Percentiles rank a stretch among this genome's conserved stretches.
phyloP scores from a whole-genome alignment of 176 grass and related monocot species.

The Poa pratensis region DNA sequence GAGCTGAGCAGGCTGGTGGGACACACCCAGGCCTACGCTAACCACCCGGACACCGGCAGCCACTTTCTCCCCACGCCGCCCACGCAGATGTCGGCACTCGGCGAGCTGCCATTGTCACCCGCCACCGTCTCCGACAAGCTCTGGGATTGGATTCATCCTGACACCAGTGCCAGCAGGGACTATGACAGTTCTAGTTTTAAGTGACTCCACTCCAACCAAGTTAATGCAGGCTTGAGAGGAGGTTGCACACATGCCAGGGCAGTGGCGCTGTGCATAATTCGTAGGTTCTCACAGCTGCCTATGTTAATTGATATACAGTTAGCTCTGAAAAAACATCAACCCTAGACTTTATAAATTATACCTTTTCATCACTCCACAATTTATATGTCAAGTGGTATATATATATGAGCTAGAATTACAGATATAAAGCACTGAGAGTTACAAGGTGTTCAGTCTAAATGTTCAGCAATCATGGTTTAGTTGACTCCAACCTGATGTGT shows the following conservation, averaged over 20 bases:
- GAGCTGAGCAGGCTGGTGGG: constrained; percentile 75
- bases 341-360: constrained; percentile 43
- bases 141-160: constrained; percentile 84
- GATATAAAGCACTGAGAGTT: constrained; percentile 40
- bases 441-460: constrained; percentile 13
- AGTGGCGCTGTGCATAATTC: not conserved
- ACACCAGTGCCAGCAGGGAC: constrained; percentile 52
- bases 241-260: constrained; percentile 13
- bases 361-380: constrained; percentile 10
- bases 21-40: constrained; percentile 57
- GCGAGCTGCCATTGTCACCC: constrained; percentile 40
- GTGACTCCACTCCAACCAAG: constrained; percentile 46
- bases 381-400: constrained; percentile 29
- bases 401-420: constrained; percentile 34
- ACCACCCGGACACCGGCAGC: constrained; percentile 35
- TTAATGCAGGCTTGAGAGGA: constrained; percentile 24
- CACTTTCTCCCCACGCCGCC: constrained; percentile 44
- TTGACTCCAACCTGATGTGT: not conserved
- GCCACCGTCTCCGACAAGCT: constrained; percentile 71
- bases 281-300: constrained; percentile 22
- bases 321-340: constrained; percentile 41
- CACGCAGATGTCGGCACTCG: constrained; percentile 39
- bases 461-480: not conserved
- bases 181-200: constrained; percentile 62
- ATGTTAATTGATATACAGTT: constrained; percentile 28